These are phyloP conservation scores for Magnolia officinalis DNA, from an alignment of 164 flowering plant species.

Conservation along the genomic window DNA sequence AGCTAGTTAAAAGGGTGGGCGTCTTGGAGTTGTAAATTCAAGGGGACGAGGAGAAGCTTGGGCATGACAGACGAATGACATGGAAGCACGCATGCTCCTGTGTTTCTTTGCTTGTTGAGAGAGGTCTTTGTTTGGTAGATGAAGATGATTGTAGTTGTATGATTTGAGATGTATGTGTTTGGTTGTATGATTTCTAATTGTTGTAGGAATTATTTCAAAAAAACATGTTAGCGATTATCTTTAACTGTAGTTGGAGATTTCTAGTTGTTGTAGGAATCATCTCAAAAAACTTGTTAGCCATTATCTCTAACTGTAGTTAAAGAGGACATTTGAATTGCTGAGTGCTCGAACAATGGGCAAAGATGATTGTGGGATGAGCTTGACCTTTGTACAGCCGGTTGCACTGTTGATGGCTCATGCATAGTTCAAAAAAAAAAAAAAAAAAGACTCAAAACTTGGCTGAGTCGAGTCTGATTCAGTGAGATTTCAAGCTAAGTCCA, in stretches of 20 bases:
- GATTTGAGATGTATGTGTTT: not conserved
- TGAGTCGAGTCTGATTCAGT: no score
- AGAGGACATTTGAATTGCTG: no score
- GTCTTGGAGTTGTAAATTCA: conserved; percentile 40
- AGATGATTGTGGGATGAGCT: no score
- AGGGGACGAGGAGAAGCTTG: conserved; percentile 41
- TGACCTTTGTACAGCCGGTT: no score
- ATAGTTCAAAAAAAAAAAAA: no score
- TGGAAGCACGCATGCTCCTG: not conserved
- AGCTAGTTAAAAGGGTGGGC: conserved; percentile 39
- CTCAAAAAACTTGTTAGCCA: not conserved
- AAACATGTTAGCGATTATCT: not conserved
- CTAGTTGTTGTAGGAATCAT: not conserved
- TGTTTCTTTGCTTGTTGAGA: not conserved
- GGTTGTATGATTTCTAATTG: not conserved
- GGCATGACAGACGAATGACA: conserved; percentile 18
- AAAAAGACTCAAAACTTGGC: no score
- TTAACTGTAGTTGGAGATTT: not conserved
- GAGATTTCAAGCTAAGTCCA: no score
- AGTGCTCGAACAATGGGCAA: no score
- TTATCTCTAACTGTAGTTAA: not conserved
- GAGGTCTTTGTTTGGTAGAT: conserved; percentile 4
- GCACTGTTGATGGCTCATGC: no score
- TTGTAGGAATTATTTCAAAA: not conserved
- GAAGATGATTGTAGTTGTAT: not conserved